A percentile compares a stretch with the other conserved stretches of the same genome.
These are phyloP conservation scores for Aspergillus puulaauensis DNA, from an alignment of 2,329 filamentous ascomycete genomes.

Conservation along the genomic window DNA sequence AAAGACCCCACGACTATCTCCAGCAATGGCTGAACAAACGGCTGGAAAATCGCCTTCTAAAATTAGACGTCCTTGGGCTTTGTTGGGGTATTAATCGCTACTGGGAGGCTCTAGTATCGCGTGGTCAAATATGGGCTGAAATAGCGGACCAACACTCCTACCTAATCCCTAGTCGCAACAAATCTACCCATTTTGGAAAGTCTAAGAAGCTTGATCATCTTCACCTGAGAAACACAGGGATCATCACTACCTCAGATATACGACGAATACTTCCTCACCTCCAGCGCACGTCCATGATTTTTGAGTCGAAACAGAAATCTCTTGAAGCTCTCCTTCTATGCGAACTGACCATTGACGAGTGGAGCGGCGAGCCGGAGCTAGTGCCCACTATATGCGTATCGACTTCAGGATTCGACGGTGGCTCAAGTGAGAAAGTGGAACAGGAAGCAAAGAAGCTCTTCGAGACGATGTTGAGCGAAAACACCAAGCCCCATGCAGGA, in stretches of 20 bases:
- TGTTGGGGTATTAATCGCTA: conserved; percentile 44
- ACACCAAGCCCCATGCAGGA: conserved; percentile 3
- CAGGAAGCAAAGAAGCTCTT: conserved; percentile 41
- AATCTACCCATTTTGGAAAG: background rate
- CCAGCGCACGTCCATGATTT: conserved; percentile 35
- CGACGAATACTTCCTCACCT: conserved; percentile 36
- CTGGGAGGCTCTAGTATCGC: conserved; percentile 41
- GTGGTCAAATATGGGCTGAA: conserved; percentile 38
- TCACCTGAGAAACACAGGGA: conserved; percentile 6
- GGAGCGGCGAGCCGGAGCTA: conserved; percentile 42
- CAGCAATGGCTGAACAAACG: conserved; percentile 36
- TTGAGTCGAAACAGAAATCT: conserved; percentile 21
- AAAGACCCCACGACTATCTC: conserved; percentile 22
- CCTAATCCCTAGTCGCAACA: conserved; percentile 10
- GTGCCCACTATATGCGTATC: conserved; percentile 37
- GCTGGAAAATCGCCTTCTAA: conserved; percentile 34
- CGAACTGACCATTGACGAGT: conserved; percentile 36
- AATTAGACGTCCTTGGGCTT: conserved; percentile 40
- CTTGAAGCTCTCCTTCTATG: conserved; percentile 35
- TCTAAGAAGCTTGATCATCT: background rate
- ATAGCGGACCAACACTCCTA: conserved; percentile 28
- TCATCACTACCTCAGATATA: conserved; percentile 24
- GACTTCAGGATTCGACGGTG: conserved; percentile 1
- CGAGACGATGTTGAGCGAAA: conserved; percentile 31
- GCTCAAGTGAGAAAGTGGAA: conserved; percentile 29